Percentiles rank a stretch among this genome's conserved stretches.
These are phyloP conservation scores for Pleochaeta shiraiana DNA, from an alignment of 2,329 filamentous ascomycete genomes.

Conservation along the genomic window DNA sequence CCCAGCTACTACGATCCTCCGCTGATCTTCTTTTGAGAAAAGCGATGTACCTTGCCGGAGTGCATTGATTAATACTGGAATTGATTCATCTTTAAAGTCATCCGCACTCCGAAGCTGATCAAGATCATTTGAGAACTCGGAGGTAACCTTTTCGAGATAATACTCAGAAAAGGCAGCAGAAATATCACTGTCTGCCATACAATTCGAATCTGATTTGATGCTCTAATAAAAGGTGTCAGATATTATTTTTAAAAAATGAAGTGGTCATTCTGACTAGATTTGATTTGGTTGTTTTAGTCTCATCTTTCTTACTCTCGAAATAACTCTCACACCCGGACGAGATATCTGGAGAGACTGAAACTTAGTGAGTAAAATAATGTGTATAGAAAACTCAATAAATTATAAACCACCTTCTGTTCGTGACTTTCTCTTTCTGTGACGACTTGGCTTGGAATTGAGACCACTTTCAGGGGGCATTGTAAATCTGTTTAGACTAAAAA, in stretches of 20 bases:
- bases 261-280: neutral
- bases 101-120: slow-evolving; percentile 44
- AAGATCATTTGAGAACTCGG: slow-evolving; percentile 52
- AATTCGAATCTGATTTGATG: neutral
- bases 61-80: slow-evolving; percentile 43
- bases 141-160: slow-evolving; percentile 47
- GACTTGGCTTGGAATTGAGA: slow-evolving; percentile 8
- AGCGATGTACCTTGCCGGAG: slow-evolving; percentile 43
- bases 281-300: too few relatives aligned
- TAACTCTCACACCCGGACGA: too few relatives aligned
- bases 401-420: slow-evolving; percentile 17
- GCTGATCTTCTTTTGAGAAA: slow-evolving; percentile 33
- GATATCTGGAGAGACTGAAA: too few relatives aligned
- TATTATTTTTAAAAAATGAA: neutral
- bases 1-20: slow-evolving; percentile 12
- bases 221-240: neutral
- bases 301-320: neutral
- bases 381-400: too few relatives aligned
- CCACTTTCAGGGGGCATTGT: neutral
- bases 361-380: too few relatives aligned
- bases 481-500: too few relatives aligned
- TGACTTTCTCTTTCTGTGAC: slow-evolving; percentile 16
- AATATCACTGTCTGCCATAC: slow-evolving; percentile 9
- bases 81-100: slow-evolving; percentile 45
- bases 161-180: slow-evolving; percentile 31